phyloP scores from a whole-genome alignment of 1,284 basidiomycete species.

The Ceratobasidium sp. region DNA sequence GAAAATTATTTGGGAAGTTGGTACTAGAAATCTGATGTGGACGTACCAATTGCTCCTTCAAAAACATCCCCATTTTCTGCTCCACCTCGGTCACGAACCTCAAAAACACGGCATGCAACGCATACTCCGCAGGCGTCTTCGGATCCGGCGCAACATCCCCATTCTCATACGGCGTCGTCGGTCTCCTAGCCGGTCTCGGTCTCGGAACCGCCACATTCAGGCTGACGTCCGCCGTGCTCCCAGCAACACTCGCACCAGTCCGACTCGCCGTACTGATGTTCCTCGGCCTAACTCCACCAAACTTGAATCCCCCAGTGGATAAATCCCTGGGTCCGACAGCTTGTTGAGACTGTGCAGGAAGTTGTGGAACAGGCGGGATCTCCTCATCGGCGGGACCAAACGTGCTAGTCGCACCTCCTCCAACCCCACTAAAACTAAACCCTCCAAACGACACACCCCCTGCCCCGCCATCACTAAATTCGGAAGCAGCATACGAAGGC shows the following conservation, averaged over 20 bases:
- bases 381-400: slow-evolving; percentile 34
- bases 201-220: slow-evolving; percentile 23
- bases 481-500: slow-evolving; percentile 45
- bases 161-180: slow-evolving; percentile 37
- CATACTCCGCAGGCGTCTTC: slow-evolving; percentile 82
- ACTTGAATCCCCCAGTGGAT: slow-evolving; percentile 54
- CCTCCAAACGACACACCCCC: slow-evolving; percentile 27
- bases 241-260: slow-evolving; percentile 36
- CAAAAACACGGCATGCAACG: slow-evolving; percentile 85
- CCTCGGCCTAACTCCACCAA: slow-evolving; percentile 66
- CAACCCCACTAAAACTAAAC: slow-evolving; percentile 38
- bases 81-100: slow-evolving; percentile 83
- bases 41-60: slow-evolving; percentile 74
- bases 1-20: not conserved
- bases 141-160: slow-evolving; percentile 46
- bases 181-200: slow-evolving; percentile 38
- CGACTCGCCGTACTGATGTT: slow-evolving; percentile 26
- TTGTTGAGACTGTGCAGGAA: slow-evolving; percentile 30
- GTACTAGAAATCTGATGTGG: not conserved
- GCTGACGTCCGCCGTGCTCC: slow-evolving; percentile 39
- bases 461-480: slow-evolving; percentile 40
- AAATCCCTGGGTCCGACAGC: not conserved
- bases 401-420: not conserved
- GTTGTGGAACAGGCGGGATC: slow-evolving; percentile 43
- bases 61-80: slow-evolving; percentile 76